Evolutionary conservation across 331 rosid species (phyloP).

Genomic region (Malus hybrid): DNA sequence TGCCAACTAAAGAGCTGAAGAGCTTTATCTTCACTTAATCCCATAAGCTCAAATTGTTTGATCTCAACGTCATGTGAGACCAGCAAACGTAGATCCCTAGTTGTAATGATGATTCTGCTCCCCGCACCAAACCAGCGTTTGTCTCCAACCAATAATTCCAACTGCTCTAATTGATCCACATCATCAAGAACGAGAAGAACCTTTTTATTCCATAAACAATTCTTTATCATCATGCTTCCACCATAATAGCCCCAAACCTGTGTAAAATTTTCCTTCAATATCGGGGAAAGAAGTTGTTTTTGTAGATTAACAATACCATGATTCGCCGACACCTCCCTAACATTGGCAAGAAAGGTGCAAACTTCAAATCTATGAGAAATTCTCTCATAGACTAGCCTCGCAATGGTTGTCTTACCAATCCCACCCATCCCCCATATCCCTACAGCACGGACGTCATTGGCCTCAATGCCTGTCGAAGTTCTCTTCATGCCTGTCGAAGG

Average conservation of each 20-base stretch:
- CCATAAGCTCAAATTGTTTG: background rate
- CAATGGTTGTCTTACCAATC: constrained; percentile 16
- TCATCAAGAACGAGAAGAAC: too few relatives aligned
- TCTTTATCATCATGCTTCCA: background rate
- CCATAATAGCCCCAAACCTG: background rate
- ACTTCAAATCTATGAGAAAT: background rate
- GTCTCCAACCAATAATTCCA: background rate
- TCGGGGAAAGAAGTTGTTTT: background rate
- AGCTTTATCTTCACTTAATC: background rate
- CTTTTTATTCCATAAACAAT: too few relatives aligned
- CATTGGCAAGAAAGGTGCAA: constrained; percentile 2
- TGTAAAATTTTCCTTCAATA: background rate
- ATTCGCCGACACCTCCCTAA: background rate
- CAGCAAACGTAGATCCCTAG: background rate
- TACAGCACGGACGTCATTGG: background rate
- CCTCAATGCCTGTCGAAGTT: too few relatives aligned
- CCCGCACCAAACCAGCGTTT: background rate
- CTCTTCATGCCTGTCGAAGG: too few relatives aligned
- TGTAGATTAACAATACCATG: background rate
- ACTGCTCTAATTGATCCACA: background rate
- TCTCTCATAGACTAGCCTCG: background rate
- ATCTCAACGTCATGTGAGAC: background rate
- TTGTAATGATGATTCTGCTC: background rate
- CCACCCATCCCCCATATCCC: constrained; percentile 20
- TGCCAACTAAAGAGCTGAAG: background rate